Conservation (phyloP, 495 filamentous ascomycete genomes). For the Chaetomium fimeti region DNA sequence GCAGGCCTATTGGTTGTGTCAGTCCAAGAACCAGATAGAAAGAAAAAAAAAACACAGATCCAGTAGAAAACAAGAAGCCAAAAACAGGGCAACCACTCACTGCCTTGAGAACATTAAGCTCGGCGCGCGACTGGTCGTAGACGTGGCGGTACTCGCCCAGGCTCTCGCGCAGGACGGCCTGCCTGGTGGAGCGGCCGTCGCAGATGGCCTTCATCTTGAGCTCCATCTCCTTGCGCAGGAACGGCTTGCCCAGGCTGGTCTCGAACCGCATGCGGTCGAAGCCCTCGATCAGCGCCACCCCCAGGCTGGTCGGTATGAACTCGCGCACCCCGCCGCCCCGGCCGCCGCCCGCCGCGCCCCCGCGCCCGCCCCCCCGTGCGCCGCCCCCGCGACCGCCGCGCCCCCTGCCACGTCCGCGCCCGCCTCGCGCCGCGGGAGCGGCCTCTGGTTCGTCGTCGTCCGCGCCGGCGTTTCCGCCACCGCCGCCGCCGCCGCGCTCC, state of each 20-base stretch:
- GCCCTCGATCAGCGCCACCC: conserved; percentile 86
- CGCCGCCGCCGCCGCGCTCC: conserved; percentile 46
- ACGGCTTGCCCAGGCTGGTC: conserved; percentile 91
- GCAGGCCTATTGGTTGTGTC: conserved; percentile 44
- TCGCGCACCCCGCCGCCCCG: conserved; percentile 62
- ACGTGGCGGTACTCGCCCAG: conserved; percentile 81
- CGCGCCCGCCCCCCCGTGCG: conserved; percentile 43
- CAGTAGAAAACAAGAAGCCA: background rate
- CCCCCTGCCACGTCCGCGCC: conserved; percentile 42
- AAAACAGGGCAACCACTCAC: conserved; percentile 47
- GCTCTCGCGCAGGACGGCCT: conserved; percentile 73
- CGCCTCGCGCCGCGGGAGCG: conserved; percentile 38
- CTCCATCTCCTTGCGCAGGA: conserved; percentile 97
- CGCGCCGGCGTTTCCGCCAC: conserved; percentile 30
- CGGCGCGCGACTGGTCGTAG: conserved; percentile 71
- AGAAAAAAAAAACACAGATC: background rate
- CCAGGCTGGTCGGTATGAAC: conserved; percentile 87
- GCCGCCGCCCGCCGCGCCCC: conserved; percentile 42
- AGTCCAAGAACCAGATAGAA: conserved; percentile 16
- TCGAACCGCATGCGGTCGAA: conserved; percentile 91
- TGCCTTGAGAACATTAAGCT: conserved; percentile 71
- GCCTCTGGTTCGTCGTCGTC: conserved; percentile 37
- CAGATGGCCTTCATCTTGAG: conserved; percentile 91
- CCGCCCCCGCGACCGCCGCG: conserved; percentile 48
- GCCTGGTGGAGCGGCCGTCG: conserved; percentile 72